Evolutionary conservation across 495 filamentous ascomycete genomes (phyloP), one percentile per base, ranked within the genome.

Genomic region (Acidomyces sp.): DNA sequence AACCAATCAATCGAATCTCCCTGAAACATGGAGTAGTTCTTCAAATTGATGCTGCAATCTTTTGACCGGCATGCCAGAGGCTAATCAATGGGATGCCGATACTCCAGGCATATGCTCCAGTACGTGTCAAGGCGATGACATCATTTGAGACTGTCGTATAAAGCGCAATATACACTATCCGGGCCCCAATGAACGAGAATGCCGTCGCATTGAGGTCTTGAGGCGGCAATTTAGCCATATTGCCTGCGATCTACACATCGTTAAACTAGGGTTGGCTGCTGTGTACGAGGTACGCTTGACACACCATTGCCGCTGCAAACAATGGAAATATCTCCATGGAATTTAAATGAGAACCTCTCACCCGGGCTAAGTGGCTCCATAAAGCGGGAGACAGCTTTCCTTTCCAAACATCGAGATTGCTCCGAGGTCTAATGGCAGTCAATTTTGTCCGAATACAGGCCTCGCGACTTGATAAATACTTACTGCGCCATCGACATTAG

Each of bases 311-410:
- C n/a, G 43, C 43, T 15, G 43, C 43, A 23, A 39, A 46, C 1
- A 46, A 30, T n/a, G 43, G 43, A 23, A 46, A 46, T 4, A 46
- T 31, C 29, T 46, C 43, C 43, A 46, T 32, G 2, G 35, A 39
- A 17, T 46, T 46, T 2, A 46, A 1, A 26, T 46, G 43, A 12
- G 43, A 35, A 3, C 43, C 43, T 38, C 43, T 16, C 11, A 24
- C 43, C 15, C 43, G 25, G 13, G 35, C 26, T 11, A 46, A 24
- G 7, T 46, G 35, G 43, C 24, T 32, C 43, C 43, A 46, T 10
- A 46, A 6, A 7, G n/a, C 29, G 9, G 40, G 19, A 1, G 43
- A 30, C 12, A 46, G 35, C 25, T 40, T 39, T 21, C 34, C 35
- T 24, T 46, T 46, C 43, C 43, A 46, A 23, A 23, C 23, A 4